Evolutionary conservation across 2,329 filamentous ascomycete genomes (phyloP).

Genomic region (Fusarium sp.): DNA sequence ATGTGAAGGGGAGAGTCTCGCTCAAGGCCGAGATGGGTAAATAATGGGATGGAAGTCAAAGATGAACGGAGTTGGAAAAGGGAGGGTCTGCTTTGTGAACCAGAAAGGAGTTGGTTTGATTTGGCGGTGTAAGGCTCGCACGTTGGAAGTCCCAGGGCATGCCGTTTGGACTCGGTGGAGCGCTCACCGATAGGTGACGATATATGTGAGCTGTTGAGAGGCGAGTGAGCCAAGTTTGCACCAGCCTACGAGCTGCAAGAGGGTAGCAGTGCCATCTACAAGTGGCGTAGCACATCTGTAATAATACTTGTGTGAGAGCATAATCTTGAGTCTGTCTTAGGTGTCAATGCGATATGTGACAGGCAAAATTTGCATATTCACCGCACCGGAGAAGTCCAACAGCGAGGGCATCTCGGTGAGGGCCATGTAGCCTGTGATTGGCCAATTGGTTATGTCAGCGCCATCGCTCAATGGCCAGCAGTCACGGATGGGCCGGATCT

Average conservation of each 20-base stretch:
- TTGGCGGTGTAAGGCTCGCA: constrained; percentile 26
- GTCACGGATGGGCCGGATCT: constrained; percentile 47
- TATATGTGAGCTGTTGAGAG: constrained; percentile 11
- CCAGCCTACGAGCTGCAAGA: constrained; percentile 22
- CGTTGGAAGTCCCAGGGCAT: constrained; percentile 7
- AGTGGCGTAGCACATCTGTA: constrained; percentile 8
- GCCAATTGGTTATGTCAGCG: constrained; percentile 38
- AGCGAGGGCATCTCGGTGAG: constrained; percentile 41
- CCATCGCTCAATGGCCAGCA: constrained; percentile 15
- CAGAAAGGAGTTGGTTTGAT: constrained; percentile 14
- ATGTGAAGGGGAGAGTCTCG: constrained; percentile 29
- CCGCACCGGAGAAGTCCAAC: constrained; percentile 28
- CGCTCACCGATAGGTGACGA: not conserved
- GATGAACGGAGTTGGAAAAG: constrained; percentile 17
- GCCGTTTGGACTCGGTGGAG: constrained; percentile 14
- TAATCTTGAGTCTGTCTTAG: not conserved
- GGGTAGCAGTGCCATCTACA: constrained; percentile 9
- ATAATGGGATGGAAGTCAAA: constrained; percentile 5
- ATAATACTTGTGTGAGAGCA: not conserved
- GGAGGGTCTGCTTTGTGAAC: constrained; percentile 21
- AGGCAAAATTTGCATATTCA: constrained; percentile 8
- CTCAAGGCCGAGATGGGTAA: constrained; percentile 13
- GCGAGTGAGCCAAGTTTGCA: constrained; percentile 2
- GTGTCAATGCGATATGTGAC: constrained; percentile 12
- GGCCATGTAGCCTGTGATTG: constrained; percentile 30